Evolutionary conservation across 2,329 filamentous ascomycete species (phyloP).

Genomic region (Simplicillium aogashimaense): DNA sequence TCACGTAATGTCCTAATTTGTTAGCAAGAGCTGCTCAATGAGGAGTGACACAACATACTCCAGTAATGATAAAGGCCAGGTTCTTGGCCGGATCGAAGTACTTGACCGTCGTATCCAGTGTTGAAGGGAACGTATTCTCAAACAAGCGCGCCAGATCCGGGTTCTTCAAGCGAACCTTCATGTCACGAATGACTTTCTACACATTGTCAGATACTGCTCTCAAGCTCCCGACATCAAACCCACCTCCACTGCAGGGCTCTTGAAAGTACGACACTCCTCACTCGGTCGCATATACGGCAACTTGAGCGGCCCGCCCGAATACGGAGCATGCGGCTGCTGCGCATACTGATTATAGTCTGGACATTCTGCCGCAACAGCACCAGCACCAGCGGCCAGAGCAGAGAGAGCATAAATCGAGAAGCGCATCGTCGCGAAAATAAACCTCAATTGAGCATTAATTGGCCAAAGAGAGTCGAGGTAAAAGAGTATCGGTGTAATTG

Average conservation of each 20-base stretch:
- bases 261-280: slow-evolving; percentile 16
- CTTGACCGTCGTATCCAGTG: slow-evolving; percentile 69
- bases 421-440: too few relatives aligned
- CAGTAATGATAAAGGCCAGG: slow-evolving; percentile 72
- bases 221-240: neutral
- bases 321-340: slow-evolving; percentile 12
- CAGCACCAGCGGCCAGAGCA: neutral
- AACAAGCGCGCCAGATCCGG: slow-evolving; percentile 69
- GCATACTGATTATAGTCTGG: slow-evolving; percentile 14
- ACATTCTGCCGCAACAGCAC: slow-evolving; percentile 9
- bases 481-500: too few relatives aligned
- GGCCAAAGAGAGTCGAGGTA: too few relatives aligned
- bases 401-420: too few relatives aligned
- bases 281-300: slow-evolving; percentile 17
- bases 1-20: slow-evolving; percentile 15
- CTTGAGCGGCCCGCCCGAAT: slow-evolving; percentile 10
- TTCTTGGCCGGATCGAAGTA: slow-evolving; percentile 59
- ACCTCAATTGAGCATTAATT: too few relatives aligned
- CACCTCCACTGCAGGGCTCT: slow-evolving; percentile 16
- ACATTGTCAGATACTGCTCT: neutral
- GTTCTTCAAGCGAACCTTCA: slow-evolving; percentile 30
- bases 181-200: slow-evolving; percentile 17
- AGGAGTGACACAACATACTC: slow-evolving; percentile 60
- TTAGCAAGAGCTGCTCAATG: slow-evolving; percentile 28
- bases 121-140: slow-evolving; percentile 77